Percentiles rank a stretch among this genome's conserved stretches.
These are phyloP conservation scores for Hymenoscyphus fraxineus DNA, from an alignment of 2,329 filamentous ascomycete species.

Conservation along the genomic window DNA sequence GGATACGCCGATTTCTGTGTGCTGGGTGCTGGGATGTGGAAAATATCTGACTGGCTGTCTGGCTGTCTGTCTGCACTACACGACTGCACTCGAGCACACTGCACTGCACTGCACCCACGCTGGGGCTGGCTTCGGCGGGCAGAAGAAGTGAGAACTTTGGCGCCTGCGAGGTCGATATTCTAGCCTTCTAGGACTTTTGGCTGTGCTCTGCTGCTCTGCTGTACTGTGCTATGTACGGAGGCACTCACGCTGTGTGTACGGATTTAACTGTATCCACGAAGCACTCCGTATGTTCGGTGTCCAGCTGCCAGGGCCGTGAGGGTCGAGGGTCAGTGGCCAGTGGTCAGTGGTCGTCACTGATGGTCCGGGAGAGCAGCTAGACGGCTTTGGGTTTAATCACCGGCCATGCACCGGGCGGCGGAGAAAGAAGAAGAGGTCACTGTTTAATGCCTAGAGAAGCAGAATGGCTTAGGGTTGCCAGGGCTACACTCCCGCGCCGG, in stretches of 20 bases:
- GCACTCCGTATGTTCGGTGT: no score
- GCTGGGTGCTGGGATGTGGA: no score
- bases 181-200: no score
- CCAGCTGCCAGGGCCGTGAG: no score
- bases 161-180: not conserved
- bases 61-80: no score
- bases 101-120: not conserved
- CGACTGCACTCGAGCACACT: not conserved
- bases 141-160: not conserved
- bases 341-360: not conserved
- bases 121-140: not conserved
- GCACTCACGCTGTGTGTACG: no score
- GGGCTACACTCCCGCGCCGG: not conserved
- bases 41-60: no score
- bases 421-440: constrained; percentile 3
- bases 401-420: not conserved
- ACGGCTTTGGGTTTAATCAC: constrained; percentile 13
- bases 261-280: no score
- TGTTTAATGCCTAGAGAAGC: not conserved
- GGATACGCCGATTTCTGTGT: no score
- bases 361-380: constrained; percentile 6
- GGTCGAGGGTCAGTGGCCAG: no score
- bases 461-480: not conserved
- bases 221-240: no score
- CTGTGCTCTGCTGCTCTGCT: no score